phyloP scores from a whole-genome alignment of 768 basidiomycete genomes.

The Candolleomyces efflorescens region DNA sequence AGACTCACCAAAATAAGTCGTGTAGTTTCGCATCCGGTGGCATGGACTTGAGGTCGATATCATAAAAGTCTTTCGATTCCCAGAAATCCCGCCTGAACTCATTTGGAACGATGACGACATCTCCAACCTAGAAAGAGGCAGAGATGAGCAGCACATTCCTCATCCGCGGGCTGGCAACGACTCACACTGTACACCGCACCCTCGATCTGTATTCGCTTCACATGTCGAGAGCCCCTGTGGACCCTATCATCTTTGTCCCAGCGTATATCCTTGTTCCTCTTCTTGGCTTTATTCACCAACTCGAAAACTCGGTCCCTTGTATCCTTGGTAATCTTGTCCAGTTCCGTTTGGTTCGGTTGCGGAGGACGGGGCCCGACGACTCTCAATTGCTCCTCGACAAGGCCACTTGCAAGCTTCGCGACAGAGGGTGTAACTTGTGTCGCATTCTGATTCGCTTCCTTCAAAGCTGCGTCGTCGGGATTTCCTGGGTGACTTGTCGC shows the following conservation, averaged over 20 bases:
- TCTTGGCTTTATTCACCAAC: neutral
- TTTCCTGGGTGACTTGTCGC: constrained; percentile 30
- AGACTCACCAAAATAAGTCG: constrained; percentile 6
- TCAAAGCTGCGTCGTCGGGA: constrained; percentile 54
- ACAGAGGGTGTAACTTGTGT: constrained; percentile 67
- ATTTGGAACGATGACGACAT: constrained; percentile 4
- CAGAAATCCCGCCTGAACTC: neutral
- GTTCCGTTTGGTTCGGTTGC: constrained; percentile 18
- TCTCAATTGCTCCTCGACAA: constrained; percentile 50
- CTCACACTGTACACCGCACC: constrained; percentile 38
- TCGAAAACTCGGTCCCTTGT: neutral
- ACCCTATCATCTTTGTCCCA: constrained; percentile 31
- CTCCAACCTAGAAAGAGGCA: neutral
- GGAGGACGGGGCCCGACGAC: constrained; percentile 48
- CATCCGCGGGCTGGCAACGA: neutral
- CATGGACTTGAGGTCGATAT: neutral
- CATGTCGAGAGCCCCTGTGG: constrained; percentile 26
- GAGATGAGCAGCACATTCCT: neutral
- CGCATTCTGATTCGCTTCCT: constrained; percentile 44
- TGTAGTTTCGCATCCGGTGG: neutral
- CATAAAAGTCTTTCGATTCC: neutral
- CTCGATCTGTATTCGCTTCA: constrained; percentile 40
- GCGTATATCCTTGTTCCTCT: constrained; percentile 4
- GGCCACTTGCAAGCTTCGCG: constrained; percentile 41
- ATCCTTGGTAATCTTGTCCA: neutral